Evolutionary conservation across 2,329 filamentous ascomycete species (phyloP).

Genomic region (Talaromyces rugulosus): DNA sequence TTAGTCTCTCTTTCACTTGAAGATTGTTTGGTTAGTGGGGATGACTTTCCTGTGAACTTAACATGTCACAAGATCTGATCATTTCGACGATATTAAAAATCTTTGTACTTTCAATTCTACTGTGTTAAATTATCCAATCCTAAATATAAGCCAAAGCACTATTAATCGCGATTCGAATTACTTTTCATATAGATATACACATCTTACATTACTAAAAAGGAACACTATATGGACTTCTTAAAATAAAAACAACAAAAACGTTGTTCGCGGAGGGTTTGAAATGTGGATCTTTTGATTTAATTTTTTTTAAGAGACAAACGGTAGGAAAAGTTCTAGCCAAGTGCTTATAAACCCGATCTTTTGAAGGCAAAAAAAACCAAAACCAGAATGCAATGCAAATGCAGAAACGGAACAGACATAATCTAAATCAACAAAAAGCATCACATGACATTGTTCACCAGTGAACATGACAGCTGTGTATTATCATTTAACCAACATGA

Average conservation of each 20-base stretch:
- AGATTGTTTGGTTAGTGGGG: background rate
- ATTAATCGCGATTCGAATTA: background rate
- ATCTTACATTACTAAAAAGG: background rate
- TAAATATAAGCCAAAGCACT: background rate
- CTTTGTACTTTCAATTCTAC: background rate
- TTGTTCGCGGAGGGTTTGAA: background rate
- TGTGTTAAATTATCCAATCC: background rate
- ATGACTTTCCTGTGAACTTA: background rate
- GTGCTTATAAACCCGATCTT: background rate
- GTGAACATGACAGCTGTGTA: background rate
- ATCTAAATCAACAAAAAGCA: background rate
- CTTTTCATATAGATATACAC: background rate
- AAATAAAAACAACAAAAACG: too few species aligned
- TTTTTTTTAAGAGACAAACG: background rate
- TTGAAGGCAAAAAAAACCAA: background rate
- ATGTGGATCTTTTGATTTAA: background rate
- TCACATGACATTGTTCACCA: background rate
- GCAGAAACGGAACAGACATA: background rate
- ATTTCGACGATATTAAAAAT: background rate
- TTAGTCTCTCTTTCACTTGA: background rate
- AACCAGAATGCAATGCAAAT: background rate
- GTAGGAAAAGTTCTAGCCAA: background rate
- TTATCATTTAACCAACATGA: background rate
- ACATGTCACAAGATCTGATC: background rate
- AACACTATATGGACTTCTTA: background rate